Conservation (phyloP, 352 stramenopile species). For the Globisporangium radiosum region DNA sequence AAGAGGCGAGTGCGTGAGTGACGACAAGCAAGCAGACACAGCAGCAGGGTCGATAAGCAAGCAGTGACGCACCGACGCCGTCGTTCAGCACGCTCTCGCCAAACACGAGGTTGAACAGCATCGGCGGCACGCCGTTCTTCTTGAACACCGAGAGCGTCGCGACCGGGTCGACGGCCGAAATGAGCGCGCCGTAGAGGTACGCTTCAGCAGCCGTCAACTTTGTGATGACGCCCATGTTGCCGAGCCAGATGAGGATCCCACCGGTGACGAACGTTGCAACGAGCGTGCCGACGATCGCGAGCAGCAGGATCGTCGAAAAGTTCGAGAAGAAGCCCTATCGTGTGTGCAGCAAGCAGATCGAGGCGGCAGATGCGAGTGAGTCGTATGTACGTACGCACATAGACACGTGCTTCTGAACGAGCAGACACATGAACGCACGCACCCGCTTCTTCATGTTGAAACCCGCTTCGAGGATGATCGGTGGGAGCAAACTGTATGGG, state of each 20-base stretch:
- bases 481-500: constrained; percentile 41
- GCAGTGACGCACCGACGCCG: constrained; percentile 66
- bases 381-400: background rate
- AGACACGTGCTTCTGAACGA: constrained; percentile 3
- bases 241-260: constrained; percentile 66
- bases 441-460: constrained; percentile 88
- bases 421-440: constrained; percentile 13
- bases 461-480: constrained; percentile 81
- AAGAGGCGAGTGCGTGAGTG: background rate
- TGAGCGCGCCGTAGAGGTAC: constrained; percentile 89
- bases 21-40: background rate
- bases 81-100: constrained; percentile 95
- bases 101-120: constrained; percentile 95
- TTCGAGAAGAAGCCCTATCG: constrained; percentile 81
- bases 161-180: constrained; percentile 92
- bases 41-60: constrained; percentile 8
- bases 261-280: constrained; percentile 79
- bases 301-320: constrained; percentile 80
- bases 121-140: constrained; percentile 75
- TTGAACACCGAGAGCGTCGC: constrained; percentile 92
- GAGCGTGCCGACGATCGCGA: constrained; percentile 74
- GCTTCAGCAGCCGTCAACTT: constrained; percentile 83
- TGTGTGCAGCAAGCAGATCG: background rate
- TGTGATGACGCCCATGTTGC: constrained; percentile 66
- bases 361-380: background rate